These are phyloP conservation scores for Stemphylium vesicarium DNA, from an alignment of 2,329 filamentous ascomycete genomes.

Conservation along the genomic window DNA sequence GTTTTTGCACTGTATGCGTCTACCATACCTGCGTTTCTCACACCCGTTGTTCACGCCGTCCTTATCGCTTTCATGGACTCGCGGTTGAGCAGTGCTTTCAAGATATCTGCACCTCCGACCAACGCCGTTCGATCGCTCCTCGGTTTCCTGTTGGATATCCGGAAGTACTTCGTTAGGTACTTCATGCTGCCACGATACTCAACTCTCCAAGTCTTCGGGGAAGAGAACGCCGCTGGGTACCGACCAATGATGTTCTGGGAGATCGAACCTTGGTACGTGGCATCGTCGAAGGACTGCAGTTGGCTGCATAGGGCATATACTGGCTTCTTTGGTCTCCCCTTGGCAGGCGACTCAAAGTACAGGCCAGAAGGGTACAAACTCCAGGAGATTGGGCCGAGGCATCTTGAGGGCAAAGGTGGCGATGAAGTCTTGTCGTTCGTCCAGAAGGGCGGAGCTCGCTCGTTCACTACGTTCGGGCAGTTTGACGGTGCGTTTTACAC, in stretches of 20 bases:
- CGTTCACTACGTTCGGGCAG: constrained; percentile 13
- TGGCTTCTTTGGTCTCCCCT: constrained; percentile 2
- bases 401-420: constrained; percentile 14
- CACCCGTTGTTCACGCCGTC: constrained; percentile 7
- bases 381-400: constrained; percentile 13
- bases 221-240: constrained; percentile 1
- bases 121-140: not conserved
- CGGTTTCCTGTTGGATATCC: not conserved
- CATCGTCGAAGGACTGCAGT: constrained; percentile 5
- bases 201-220: constrained; percentile 10
- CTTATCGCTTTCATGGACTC: constrained; percentile 12
- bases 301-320: constrained; percentile 3
- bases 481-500: not conserved
- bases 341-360: constrained; percentile 12
- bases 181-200: constrained; percentile 12
- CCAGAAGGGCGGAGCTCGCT: not conserved
- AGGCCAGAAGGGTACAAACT: constrained; percentile 8
- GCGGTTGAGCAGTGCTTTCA: constrained; percentile 8
- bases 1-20: constrained; percentile 13
- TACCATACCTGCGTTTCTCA: constrained; percentile 12
- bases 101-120: not conserved
- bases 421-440: constrained; percentile 13
- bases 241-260: constrained; percentile 11
- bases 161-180: constrained; percentile 8
- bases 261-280: constrained; percentile 11